Evolutionary conservation across 169 alveolate species (phyloP).

Genomic region (Toxoplasma gondii): DNA sequence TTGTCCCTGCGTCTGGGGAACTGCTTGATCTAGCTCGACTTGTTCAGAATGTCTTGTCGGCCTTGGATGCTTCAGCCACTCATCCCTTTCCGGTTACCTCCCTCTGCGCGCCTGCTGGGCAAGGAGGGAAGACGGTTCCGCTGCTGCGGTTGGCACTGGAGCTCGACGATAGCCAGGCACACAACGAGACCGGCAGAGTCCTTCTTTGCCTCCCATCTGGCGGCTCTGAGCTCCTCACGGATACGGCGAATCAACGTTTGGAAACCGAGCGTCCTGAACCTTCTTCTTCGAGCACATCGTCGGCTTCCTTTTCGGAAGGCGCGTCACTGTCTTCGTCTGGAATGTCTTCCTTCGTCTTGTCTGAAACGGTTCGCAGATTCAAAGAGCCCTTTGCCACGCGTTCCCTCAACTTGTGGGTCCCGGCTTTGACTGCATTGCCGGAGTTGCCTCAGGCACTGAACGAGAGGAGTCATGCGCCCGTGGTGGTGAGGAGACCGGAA

Average conservation of each 20-base stretch:
- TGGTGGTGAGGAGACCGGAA: background rate
- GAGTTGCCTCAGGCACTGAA: background rate
- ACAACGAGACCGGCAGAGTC: too few relatives aligned
- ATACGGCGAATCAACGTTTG: too few relatives aligned
- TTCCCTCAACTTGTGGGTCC: conserved; percentile 14
- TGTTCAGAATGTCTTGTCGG: background rate
- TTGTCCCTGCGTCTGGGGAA: too few relatives aligned
- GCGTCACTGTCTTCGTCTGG: too few relatives aligned
- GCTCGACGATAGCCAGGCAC: background rate
- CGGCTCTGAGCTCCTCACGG: too few relatives aligned
- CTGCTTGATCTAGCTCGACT: too few relatives aligned
- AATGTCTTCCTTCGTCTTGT: background rate
- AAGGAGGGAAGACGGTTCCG: background rate
- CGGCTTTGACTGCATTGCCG: background rate
- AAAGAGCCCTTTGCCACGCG: background rate
- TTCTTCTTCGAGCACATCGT: background rate
- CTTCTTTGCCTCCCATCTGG: too few relatives aligned
- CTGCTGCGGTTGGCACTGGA: background rate
- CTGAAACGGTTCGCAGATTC: background rate
- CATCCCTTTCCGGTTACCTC: background rate
- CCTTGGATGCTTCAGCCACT: background rate
- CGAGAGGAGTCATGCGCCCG: background rate
- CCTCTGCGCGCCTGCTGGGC: background rate
- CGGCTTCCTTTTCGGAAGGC: background rate
- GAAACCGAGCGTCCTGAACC: background rate